Evolutionary conservation across 2,329 filamentous ascomycete genomes (phyloP), one percentile per base, ranked within the genome.

Genomic region (Fusarium pseudograminearum): DNA sequence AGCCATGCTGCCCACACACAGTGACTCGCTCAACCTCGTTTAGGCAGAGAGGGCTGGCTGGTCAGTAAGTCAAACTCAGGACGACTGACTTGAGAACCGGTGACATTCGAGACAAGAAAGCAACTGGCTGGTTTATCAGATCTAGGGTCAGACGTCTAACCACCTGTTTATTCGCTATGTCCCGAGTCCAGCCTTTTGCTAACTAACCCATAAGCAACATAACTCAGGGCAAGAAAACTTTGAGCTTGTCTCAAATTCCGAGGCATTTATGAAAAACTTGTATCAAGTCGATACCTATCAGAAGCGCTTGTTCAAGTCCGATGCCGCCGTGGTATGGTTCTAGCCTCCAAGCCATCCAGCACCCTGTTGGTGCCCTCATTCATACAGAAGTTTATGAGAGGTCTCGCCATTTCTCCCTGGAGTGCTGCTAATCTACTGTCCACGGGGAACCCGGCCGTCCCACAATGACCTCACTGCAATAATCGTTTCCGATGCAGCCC

Each of bases 371-470:
- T 50, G 38, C 52, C 47, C 55, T 72, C 61, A 36, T 57, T 57
- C 14, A 47, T 51, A 46, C 24, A 58, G 47, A 56, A 58, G 50
- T 52, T 60, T 57, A 48, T 42, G 55, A 69, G 48, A 67, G 60
- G 64, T 72, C 72, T 74, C 72, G 66, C 72, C 70, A 74, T 74
- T 26, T 62, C 28, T 67, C 52, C 47, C 68, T 65, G 24, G 58
- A 38, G 50, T 59, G 68, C 62, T 72, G 70, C 66, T 65, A 69
- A 72, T 71, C 55, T 46, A 67, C 53, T 38, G 47, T 47, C 42
- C 54, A 69, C 64, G 57, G 61, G 47, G 50, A 61, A 65, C 50
- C 61, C 50, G 57, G 44, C 56, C 48, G 57, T 67, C 57, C 56
- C 59, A 56, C 62, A 66, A 72, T 72, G 70, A 69, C 61, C 70